A percentile compares a stretch with the other conserved stretches of the same genome.
These are phyloP conservation scores for Trichosanthes truncata DNA, from an alignment of 306 rosid species.

Conservation along the genomic window DNA sequence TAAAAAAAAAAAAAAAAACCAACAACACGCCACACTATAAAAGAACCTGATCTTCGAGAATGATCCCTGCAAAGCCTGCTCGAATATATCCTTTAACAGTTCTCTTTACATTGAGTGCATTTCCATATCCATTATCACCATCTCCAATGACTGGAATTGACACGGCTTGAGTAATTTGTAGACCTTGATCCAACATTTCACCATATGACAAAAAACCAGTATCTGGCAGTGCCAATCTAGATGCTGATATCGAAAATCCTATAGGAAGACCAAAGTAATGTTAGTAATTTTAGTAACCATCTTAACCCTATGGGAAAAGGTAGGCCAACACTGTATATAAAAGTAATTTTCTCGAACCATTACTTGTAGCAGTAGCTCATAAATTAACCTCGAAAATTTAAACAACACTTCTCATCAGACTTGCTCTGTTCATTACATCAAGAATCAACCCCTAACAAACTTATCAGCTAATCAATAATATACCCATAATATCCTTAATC, in stretches of 20 bases:
- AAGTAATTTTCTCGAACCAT: neutral
- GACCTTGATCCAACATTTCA: constrained; percentile 74
- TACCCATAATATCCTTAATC: too few relatives aligned
- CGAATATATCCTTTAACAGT: constrained; percentile 69
- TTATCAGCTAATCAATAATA: too few relatives aligned
- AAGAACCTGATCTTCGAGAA: constrained; percentile 81
- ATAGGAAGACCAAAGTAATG: neutral
- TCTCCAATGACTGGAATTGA: constrained; percentile 77
- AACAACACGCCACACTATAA: neutral
- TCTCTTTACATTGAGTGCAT: constrained; percentile 78
- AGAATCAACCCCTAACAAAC: too few relatives aligned
- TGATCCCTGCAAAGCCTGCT: constrained; percentile 79
- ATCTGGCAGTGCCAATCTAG: constrained; percentile 71
- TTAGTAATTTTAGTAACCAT: neutral
- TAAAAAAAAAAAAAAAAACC: neutral
- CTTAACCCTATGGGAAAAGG: neutral
- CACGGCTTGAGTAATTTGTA: constrained; percentile 47
- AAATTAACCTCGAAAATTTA: neutral
- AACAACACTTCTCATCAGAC: neutral
- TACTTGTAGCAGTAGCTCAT: neutral
- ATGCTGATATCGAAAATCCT: constrained; percentile 75
- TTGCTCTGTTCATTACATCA: neutral
- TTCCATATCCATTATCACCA: constrained; percentile 81
- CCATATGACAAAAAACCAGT: constrained; percentile 71
- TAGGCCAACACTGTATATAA: neutral